Percentiles rank a stretch among this genome's conserved stretches.
These are phyloP conservation scores for Penicillium sp. DNA, from an alignment of 2,329 filamentous ascomycete species.

Conservation along the genomic window DNA sequence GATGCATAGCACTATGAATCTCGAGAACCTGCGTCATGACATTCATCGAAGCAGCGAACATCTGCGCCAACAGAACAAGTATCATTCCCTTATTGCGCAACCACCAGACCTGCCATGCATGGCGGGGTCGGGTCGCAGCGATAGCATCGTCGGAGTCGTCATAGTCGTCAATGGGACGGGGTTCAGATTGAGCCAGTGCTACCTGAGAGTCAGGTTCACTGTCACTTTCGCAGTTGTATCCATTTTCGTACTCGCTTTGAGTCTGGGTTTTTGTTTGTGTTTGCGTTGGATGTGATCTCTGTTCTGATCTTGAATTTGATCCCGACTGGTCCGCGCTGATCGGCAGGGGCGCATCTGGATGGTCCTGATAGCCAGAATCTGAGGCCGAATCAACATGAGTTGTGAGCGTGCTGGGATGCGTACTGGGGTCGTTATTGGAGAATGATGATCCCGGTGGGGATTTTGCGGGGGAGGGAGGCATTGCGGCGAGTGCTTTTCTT, in stretches of 20 bases:
- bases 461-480: conserved; percentile 4
- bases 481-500: background rate
- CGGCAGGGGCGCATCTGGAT: conserved; percentile 22
- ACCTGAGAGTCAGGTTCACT: background rate
- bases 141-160: background rate
- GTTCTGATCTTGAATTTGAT: background rate
- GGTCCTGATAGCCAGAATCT: conserved; percentile 5
- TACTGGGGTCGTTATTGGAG: conserved; percentile 2
- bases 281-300: background rate
- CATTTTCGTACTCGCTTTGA: background rate
- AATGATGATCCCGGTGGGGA: conserved; percentile 1
- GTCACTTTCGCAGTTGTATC: background rate
- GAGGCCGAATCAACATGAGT: background rate
- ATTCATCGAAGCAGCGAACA: conserved; percentile 86
- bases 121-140: conserved; percentile 19
- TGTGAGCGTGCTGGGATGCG: background rate
- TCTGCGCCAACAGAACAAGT: conserved; percentile 70
- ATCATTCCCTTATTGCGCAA: conserved; percentile 67
- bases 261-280: background rate
- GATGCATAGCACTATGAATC: conserved; percentile 68
- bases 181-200: conserved; percentile 19
- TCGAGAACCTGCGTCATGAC: conserved; percentile 75
- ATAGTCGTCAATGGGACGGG: conserved; percentile 15
- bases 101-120: conserved; percentile 50
- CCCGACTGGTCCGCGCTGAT: background rate